These are phyloP conservation scores for Infundibulicybe gibba DNA, from an alignment of 768 basidiomycete species.

Conservation along the genomic window DNA sequence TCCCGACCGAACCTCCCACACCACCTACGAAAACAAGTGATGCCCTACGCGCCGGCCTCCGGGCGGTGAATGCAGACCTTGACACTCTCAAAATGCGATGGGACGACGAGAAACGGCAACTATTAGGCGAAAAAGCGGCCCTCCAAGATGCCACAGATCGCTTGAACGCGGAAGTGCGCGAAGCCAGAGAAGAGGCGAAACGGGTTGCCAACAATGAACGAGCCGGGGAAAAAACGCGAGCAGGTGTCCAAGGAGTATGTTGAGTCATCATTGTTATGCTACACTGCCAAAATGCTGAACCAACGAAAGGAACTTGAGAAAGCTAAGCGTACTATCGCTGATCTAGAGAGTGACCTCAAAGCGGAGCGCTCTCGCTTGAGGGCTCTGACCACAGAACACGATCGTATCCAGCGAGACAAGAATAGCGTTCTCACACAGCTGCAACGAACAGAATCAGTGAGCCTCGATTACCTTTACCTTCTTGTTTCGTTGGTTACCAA, in stretches of 20 bases:
- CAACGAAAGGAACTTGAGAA: slow-evolving; percentile 63
- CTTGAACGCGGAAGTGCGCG: slow-evolving; percentile 57
- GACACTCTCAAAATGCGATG: slow-evolving; percentile 63
- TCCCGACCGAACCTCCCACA: slow-evolving; percentile 59
- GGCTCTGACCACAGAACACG: slow-evolving; percentile 60
- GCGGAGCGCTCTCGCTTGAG: slow-evolving; percentile 66
- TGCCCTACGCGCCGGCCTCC: slow-evolving; percentile 55
- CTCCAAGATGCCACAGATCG: slow-evolving; percentile 70
- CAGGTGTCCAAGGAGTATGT: slow-evolving; percentile 53
- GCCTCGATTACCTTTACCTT: slow-evolving; percentile 11
- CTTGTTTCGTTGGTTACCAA: slow-evolving; percentile 4
- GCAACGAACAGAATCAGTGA: slow-evolving; percentile 67
- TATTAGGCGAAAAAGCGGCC: slow-evolving; percentile 68
- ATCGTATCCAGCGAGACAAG: slow-evolving; percentile 59
- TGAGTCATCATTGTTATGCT: not conserved
- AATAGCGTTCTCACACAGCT: slow-evolving; percentile 60
- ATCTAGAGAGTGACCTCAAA: slow-evolving; percentile 70
- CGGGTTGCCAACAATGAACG: slow-evolving; percentile 52
- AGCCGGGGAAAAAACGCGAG: slow-evolving; percentile 42
- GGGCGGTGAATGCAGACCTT: slow-evolving; percentile 59
- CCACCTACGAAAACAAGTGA: slow-evolving; percentile 69
- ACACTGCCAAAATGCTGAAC: not conserved
- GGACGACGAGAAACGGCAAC: slow-evolving; percentile 60
- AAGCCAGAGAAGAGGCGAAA: slow-evolving; percentile 53
- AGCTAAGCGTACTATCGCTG: slow-evolving; percentile 60